phyloP scores from a whole-genome alignment of 2,329 filamentous ascomycete genomes.

The Pseudohalonectria lignicola region DNA sequence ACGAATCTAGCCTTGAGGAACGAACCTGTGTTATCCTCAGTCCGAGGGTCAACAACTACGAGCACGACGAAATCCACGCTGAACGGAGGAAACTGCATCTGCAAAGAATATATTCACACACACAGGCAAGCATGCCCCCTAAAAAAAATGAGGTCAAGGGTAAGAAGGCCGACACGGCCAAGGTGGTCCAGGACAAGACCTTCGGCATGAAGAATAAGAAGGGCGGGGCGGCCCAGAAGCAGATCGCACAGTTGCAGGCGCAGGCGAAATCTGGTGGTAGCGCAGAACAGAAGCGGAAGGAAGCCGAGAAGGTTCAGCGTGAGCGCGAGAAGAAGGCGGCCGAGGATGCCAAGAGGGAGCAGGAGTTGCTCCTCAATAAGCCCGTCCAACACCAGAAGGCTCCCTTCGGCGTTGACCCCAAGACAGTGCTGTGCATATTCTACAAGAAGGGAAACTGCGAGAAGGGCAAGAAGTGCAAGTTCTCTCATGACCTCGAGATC shows the following conservation, averaged over 20 bases:
- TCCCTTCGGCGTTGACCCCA: conserved; percentile 93
- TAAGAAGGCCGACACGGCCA: conserved; percentile 46
- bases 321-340: conserved; percentile 87
- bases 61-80: too few relatives aligned
- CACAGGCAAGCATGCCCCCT: conserved; percentile 58
- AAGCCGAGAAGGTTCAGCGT: conserved; percentile 52
- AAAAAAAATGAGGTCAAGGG: conserved; percentile 49
- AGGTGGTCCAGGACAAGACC: conserved; percentile 82
- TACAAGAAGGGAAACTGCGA: conserved; percentile 97
- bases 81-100: too few relatives aligned
- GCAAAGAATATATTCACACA: too few relatives aligned
- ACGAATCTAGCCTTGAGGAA: too few relatives aligned
- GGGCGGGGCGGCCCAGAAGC: conserved; percentile 78
- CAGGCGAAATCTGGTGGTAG: conserved; percentile 64
- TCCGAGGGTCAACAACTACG: too few relatives aligned
- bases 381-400: conserved; percentile 96
- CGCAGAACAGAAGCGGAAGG: conserved; percentile 78
- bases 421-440: conserved; percentile 93
- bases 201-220: conserved; percentile 99
- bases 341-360: conserved; percentile 72
- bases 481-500: conserved; percentile 80
- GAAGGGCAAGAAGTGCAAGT: conserved; percentile 97
- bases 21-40: too few relatives aligned
- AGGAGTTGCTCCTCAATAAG: conserved; percentile 73
- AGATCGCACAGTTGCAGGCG: conserved; percentile 73